Evolutionary conservation across 345 rosid species (phyloP), one percentile per base, ranked within the genome.

Genomic region (Heritiera littoralis): DNA sequence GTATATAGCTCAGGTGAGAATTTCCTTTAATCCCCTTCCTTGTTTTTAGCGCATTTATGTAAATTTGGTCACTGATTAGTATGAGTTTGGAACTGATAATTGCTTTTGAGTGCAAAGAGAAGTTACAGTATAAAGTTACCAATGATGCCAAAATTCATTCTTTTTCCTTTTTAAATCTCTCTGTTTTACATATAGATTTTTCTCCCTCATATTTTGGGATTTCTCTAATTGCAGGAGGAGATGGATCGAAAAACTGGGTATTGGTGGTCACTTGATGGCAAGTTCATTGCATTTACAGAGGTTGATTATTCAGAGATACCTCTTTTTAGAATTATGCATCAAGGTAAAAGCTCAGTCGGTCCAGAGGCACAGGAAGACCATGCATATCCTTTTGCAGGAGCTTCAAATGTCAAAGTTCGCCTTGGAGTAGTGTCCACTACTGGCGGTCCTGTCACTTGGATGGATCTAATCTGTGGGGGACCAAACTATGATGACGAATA

Each of bases 241-340:
- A 96, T 96, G 99, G 99, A 93, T 75, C 83, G 99, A 28, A 91
- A 95, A 81, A 90, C 81, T 80, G 99, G 99, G 17, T 96, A 91
- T 71, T 96, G 99, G 99, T 96, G 99, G 99, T 96, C 99, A 52
- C 86, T 87, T 70, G 99, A 96, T 80, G 90, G 97, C 88, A 89
- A 87, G 85, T 89, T 84, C 75, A 91, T 96, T 64, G 97, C 99
- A 9, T 93, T 90, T 74, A 86, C 97, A 9, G 81, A 93, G 88
- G 98, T 90, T 5, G 93, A 95, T 90, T 87, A 91, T 79, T 91
- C 93, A 20, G 84, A 83, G 30, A 84, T 92, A 65, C 98, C 98
- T 59, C 88, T 84, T 69, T 96, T 86, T 80, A 90, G 99, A 90
- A 96, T 96, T 75, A 90, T 96, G 99, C 99, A 96, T 83, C 99